Percentiles rank a stretch among this genome's conserved stretches.
Evolutionary conservation across 352 stramenopile species (phyloP).

Genomic region (Phytophthora kernoviae): DNA sequence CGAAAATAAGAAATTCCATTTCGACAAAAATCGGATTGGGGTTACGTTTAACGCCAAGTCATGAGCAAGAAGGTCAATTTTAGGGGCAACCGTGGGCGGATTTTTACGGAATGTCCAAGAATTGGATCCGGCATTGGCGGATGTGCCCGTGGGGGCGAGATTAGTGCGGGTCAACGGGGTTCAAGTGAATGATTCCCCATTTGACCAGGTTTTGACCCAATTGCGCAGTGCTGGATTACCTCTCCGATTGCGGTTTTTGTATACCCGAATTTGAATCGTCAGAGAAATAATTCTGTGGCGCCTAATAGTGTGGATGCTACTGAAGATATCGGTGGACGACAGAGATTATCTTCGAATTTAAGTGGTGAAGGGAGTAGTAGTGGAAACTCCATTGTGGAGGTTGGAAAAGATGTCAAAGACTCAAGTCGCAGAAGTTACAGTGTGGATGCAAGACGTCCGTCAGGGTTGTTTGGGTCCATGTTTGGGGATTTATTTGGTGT

Average conservation of each 20-base stretch:
- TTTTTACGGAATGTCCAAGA: slow-evolving; percentile 67
- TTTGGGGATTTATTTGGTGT: slow-evolving; percentile 77
- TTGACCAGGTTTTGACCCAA: slow-evolving; percentile 66
- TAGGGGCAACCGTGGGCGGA: slow-evolving; percentile 71
- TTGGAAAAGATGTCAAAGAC: slow-evolving; percentile 3
- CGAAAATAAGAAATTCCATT: slow-evolving; percentile 69
- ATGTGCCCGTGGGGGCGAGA: slow-evolving; percentile 65
- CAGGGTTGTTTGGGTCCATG: slow-evolving; percentile 62
- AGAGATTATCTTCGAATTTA: slow-evolving; percentile 8
- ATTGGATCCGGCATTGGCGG: slow-evolving; percentile 59
- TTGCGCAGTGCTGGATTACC: slow-evolving; percentile 54
- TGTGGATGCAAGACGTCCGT: slow-evolving; percentile 49
- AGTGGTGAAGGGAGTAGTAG: slow-evolving; percentile 22
- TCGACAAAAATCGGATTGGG: slow-evolving; percentile 58
- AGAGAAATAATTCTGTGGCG: slow-evolving; percentile 17
- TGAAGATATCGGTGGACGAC: slow-evolving; percentile 6
- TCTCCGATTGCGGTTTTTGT: slow-evolving; percentile 69
- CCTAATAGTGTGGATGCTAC: slow-evolving; percentile 13
- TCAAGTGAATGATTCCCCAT: slow-evolving; percentile 57
- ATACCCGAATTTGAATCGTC: slow-evolving; percentile 54
- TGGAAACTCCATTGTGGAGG: slow-evolving; percentile 12
- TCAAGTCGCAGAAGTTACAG: slow-evolving; percentile 50
- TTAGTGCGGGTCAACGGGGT: slow-evolving; percentile 79
- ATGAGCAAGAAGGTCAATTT: slow-evolving; percentile 65
- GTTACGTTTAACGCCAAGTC: slow-evolving; percentile 58